These are phyloP conservation scores for Clarireedia homoeocarpa DNA, from an alignment of 2,329 filamentous ascomycete species.

Conservation along the genomic window DNA sequence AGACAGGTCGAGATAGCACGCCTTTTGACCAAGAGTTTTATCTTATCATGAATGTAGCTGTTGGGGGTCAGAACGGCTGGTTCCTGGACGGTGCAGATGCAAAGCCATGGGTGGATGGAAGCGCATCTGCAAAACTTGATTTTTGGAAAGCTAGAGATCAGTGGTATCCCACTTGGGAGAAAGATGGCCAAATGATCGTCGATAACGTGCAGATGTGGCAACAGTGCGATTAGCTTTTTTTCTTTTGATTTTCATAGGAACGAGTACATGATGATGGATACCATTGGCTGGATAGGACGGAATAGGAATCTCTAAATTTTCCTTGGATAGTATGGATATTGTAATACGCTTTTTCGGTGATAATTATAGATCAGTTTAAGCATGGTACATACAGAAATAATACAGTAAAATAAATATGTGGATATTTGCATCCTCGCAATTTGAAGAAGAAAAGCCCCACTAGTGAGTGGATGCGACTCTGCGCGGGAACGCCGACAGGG, in stretches of 20 bases:
- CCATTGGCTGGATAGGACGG: neutral
- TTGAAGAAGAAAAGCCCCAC: neutral
- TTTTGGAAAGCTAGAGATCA: constrained; percentile 63
- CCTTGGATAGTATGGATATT: neutral
- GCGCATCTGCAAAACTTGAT: constrained; percentile 59
- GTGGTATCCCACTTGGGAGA: constrained; percentile 67
- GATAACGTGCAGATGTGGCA: constrained; percentile 65
- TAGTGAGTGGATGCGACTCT: too few species aligned
- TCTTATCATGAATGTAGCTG: constrained; percentile 67
- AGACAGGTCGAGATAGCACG: constrained; percentile 52
- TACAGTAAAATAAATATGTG: too few species aligned
- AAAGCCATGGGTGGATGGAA: constrained; percentile 75
- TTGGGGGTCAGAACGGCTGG: constrained; percentile 76
- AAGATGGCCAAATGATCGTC: constrained; percentile 55
- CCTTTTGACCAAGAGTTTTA: constrained; percentile 74
- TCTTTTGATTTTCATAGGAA: too few species aligned
- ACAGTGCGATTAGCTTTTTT: constrained; percentile 47
- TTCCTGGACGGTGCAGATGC: constrained; percentile 63
- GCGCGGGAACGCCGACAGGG: too few species aligned
- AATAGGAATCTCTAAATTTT: neutral
- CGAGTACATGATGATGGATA: neutral
- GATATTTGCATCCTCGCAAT: too few species aligned
- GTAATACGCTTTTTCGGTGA: neutral
- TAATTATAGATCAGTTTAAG: constrained; percentile 3
- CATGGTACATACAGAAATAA: neutral